A percentile compares a stretch with the other conserved stretches of the same genome.
Conservation (phyloP, 148 eudicot genomes). For the Simmondsia chinensis region DNA sequence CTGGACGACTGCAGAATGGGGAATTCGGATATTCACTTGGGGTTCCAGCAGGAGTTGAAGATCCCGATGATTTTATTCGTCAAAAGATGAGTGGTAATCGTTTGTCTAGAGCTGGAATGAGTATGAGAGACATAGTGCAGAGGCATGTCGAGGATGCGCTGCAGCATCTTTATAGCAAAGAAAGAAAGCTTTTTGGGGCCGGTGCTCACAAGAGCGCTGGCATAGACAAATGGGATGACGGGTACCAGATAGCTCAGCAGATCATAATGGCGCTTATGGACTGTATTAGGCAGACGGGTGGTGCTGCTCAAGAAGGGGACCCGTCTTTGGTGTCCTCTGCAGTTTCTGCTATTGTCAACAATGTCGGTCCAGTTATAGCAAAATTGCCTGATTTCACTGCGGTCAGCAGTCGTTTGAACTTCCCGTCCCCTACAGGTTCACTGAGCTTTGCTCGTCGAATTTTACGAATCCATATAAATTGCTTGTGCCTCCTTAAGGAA, state of each 20-base stretch:
- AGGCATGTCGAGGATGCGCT: conserved; percentile 64
- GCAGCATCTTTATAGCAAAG: conserved; percentile 60
- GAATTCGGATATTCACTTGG: conserved; percentile 71
- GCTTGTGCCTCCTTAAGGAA: conserved; percentile 79
- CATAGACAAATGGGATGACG: conserved; percentile 72
- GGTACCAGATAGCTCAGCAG: conserved; percentile 67
- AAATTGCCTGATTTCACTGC: conserved; percentile 72
- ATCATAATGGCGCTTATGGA: conserved; percentile 68
- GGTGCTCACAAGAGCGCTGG: conserved; percentile 50
- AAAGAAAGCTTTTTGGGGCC: conserved; percentile 62
- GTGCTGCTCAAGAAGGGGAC: conserved; percentile 99
- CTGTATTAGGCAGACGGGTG: conserved; percentile 96
- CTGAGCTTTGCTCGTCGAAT: conserved; percentile 66
- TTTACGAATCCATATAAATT: conserved; percentile 69
- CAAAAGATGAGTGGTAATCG: conserved; percentile 79
- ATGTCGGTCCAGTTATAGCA: conserved; percentile 64
- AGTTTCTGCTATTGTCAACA: conserved; percentile 80
- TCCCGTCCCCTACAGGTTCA: conserved; percentile 45
- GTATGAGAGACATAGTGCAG: conserved; percentile 77
- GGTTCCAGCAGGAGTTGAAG: conserved; percentile 84
- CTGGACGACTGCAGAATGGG: conserved; percentile 69
- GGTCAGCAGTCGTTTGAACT: conserved; percentile 31
- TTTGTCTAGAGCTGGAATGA: conserved; percentile 71
- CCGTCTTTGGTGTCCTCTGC: conserved; percentile 93
- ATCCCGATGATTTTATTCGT: conserved; percentile 78